Base-by-base conservation (phyloP, 2,329 filamentous ascomycete genomes). In the Fulvia fulva region DNA sequence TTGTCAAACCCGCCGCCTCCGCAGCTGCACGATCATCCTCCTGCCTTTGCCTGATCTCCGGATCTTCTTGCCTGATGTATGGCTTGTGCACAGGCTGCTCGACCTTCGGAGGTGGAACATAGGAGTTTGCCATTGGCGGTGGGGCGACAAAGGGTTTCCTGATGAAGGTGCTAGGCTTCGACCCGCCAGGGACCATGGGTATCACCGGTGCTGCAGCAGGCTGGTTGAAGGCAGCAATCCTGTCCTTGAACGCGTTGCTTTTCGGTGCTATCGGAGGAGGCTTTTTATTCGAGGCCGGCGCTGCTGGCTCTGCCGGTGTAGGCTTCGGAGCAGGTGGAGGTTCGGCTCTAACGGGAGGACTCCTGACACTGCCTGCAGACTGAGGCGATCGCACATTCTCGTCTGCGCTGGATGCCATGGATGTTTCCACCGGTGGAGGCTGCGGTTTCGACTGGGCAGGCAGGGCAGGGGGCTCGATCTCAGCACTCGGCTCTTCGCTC, bases 121-220 rank as follows among this genome's bases (percentile, higher is more conserved):
- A 99, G 23, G 93, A 89, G 77, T 97, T 88, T 65, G 91, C 88
- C 74, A 91, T 96, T 0, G 94, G 94, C 19, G 94, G 94, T 53
- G 94, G 91, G 3, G 94, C 90, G 57, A 99, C 92, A 69, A 97
- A 99, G 0, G 93, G 91, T 76, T 97, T 97, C 81, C 93, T 97
- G 75, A 99, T 87, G 70, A 97, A 97, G 54, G 81, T 81, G 62
- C 82, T 81, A 28, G 81, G 78, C 11, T 77, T 72, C 57, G 81
- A 75, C 1, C 85, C 85, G 59, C 82, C 81, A 21, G 91, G 90
- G 72, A 96, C 96, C 77, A 95, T 93, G 1, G 94, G 94, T n/a
- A 91, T 84, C 60, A 94, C 80, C 8, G 94, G 94, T 2, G 91
- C 86, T 5, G 91, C 91, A 37, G 89, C 85, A 46, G 90, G 80